These are phyloP conservation scores for Rasamsonia emersonii DNA, from an alignment of 2,329 filamentous ascomycete species.

Conservation along the genomic window DNA sequence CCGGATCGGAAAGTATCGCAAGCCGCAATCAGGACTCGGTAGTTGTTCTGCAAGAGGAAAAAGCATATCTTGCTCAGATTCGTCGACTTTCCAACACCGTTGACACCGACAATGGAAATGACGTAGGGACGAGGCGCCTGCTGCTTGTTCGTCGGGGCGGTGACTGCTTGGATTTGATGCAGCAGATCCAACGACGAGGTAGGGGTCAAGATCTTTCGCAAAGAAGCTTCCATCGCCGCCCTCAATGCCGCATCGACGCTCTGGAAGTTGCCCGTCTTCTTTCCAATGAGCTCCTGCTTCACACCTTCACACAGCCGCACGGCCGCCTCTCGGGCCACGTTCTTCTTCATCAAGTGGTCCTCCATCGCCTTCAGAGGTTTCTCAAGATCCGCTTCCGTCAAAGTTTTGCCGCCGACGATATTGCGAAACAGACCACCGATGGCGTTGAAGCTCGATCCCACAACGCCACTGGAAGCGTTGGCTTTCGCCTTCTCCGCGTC, in stretches of 20 bases:
- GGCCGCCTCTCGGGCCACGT: conserved; percentile 89
- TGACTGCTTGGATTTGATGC: conserved; percentile 79
- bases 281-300: conserved; percentile 77
- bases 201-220: conserved; percentile 91
- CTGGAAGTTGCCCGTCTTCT: conserved; percentile 88
- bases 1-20: conserved; percentile 96
- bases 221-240: conserved; percentile 79
- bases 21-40: conserved; percentile 86
- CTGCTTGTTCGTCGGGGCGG: conserved; percentile 55
- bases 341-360: conserved; percentile 88
- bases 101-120: conserved; percentile 96
- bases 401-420: conserved; percentile 84
- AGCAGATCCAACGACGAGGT: conserved; percentile 91
- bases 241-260: conserved; percentile 76
- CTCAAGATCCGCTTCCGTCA: conserved; percentile 80
- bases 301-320: conserved; percentile 86
- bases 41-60: conserved; percentile 94
- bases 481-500: conserved; percentile 52
- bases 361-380: conserved; percentile 95
- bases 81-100: conserved; percentile 96
- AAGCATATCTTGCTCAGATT: conserved; percentile 97
- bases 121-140: conserved; percentile 74
- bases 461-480: conserved; percentile 51
- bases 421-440: conserved; percentile 88
- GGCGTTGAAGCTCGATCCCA: conserved; percentile 71